Percentiles rank a stretch among this genome's conserved stretches.
These are phyloP conservation scores for Aureobasidium sp. DNA, from an alignment of 2,329 filamentous ascomycete species.

Conservation along the genomic window DNA sequence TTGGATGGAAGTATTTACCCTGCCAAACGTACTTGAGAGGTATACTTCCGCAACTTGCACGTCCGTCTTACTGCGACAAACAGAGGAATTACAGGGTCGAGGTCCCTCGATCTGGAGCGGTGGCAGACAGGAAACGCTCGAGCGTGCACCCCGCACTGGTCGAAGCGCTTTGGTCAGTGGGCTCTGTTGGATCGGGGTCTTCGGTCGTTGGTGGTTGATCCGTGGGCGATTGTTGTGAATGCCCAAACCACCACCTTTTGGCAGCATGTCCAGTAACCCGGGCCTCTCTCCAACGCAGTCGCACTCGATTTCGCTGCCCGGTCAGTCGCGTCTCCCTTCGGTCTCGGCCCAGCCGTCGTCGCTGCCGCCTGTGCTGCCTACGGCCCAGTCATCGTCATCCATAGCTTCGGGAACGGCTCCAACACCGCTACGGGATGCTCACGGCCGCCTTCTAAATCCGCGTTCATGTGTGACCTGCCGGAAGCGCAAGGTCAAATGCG, in stretches of 20 bases:
- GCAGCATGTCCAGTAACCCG: conserved; percentile 1
- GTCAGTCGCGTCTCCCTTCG: background rate
- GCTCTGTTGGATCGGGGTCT: background rate
- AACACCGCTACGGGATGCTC: conserved; percentile 23
- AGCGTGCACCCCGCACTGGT: background rate
- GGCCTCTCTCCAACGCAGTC: background rate
- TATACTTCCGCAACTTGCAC: too few relatives aligned
- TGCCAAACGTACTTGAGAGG: too few relatives aligned
- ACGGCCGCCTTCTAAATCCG: conserved; percentile 31
- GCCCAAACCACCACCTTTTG: background rate
- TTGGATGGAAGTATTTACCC: too few relatives aligned
- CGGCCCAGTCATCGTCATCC: background rate
- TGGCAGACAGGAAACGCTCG: background rate
- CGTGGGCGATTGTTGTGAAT: background rate
- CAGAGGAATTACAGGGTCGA: background rate
- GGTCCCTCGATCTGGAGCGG: background rate
- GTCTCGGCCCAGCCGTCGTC: background rate
- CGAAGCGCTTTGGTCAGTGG: background rate
- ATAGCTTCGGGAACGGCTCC: background rate
- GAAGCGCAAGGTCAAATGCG: conserved; percentile 65
- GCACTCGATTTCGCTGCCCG: background rate
- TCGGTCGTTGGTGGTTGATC: background rate
- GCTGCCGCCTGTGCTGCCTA: background rate
- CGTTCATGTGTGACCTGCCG: conserved; percentile 48
- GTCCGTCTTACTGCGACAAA: background rate